Percentiles rank a stretch among this genome's conserved stretches.
Evolutionary conservation across 352 stramenopile species (phyloP).

Genomic region (Globisporangium ultimum): DNA sequence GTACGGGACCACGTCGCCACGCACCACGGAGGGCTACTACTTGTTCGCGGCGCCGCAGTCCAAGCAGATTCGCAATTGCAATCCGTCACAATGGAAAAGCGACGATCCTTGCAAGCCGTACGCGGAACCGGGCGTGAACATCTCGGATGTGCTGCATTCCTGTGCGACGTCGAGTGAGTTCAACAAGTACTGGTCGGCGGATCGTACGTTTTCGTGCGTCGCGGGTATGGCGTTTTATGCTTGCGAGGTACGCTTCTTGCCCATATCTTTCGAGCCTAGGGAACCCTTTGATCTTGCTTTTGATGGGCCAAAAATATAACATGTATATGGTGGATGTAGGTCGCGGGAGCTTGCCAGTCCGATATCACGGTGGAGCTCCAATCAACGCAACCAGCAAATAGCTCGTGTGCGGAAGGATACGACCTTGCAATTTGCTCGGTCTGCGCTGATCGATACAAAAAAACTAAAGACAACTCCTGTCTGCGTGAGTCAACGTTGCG

Average conservation of each 20-base stretch:
- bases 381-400: slow-evolving; percentile 12
- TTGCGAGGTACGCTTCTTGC: slow-evolving; percentile 38
- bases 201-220: slow-evolving; percentile 60
- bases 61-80: slow-evolving; percentile 25
- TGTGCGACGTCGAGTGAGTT: slow-evolving; percentile 37
- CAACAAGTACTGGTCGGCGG: slow-evolving; percentile 49
- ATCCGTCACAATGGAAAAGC: slow-evolving; percentile 36
- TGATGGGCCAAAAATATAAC: not conserved
- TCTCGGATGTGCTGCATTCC: slow-evolving; percentile 36
- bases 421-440: slow-evolving; percentile 69
- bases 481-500: slow-evolving; percentile 35
- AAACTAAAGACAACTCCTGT: slow-evolving; percentile 48
- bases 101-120: slow-evolving; percentile 46
- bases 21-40: slow-evolving; percentile 54
- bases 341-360: slow-evolving; percentile 41
- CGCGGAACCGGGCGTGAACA: slow-evolving; percentile 9
- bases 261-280: too few species aligned
- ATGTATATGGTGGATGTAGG: slow-evolving; percentile 11
- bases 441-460: slow-evolving; percentile 53
- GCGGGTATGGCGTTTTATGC: slow-evolving; percentile 54
- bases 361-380: slow-evolving; percentile 43
- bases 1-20: slow-evolving; percentile 45
- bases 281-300: not conserved
- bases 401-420: slow-evolving; percentile 48
- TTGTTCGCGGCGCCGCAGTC: slow-evolving; percentile 47